These are phyloP conservation scores for Lipomyces yamadae DNA, from an alignment of 805 yeast genomes.

Conservation along the genomic window DNA sequence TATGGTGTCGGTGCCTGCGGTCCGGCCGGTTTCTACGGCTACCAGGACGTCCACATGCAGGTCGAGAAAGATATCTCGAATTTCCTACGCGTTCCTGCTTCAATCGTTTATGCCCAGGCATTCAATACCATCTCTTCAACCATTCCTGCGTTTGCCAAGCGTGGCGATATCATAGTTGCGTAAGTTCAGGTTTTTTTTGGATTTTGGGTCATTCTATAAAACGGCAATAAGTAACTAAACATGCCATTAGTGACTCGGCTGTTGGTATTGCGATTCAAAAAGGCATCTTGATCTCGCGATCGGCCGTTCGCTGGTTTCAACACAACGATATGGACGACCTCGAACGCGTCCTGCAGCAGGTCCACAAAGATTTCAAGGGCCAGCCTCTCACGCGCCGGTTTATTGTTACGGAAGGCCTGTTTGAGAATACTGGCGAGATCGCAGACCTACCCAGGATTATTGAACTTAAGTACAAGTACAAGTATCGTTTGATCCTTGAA, in stretches of 20 bases:
- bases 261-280: slow-evolving; percentile 80
- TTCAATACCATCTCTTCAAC: slow-evolving; percentile 85
- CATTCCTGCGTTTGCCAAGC: slow-evolving; percentile 88
- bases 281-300: slow-evolving; percentile 84
- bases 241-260: slow-evolving; percentile 59
- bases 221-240: too few relatives aligned
- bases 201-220: too few relatives aligned
- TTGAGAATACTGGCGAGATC: slow-evolving; percentile 78
- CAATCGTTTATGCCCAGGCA: slow-evolving; percentile 92
- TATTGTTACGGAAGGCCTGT: slow-evolving; percentile 89
- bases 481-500: slow-evolving; percentile 84
- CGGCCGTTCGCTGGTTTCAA: slow-evolving; percentile 70
- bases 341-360: slow-evolving; percentile 64
- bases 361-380: slow-evolving; percentile 46
- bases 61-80: slow-evolving; percentile 75
- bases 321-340: slow-evolving; percentile 89
- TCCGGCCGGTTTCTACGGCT: slow-evolving; percentile 96
- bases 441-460: slow-evolving; percentile 61
- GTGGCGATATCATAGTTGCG: slow-evolving; percentile 91
- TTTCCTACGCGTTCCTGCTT: slow-evolving; percentile 75
- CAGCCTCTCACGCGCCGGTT: slow-evolving; percentile 88
- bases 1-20: slow-evolving; percentile 99
- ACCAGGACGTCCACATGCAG: slow-evolving; percentile 77
- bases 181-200: background rate
- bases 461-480: slow-evolving; percentile 76